Evolutionary conservation across 2,329 filamentous ascomycete species (phyloP).

Genomic region (Fusarium fujikuroi): DNA sequence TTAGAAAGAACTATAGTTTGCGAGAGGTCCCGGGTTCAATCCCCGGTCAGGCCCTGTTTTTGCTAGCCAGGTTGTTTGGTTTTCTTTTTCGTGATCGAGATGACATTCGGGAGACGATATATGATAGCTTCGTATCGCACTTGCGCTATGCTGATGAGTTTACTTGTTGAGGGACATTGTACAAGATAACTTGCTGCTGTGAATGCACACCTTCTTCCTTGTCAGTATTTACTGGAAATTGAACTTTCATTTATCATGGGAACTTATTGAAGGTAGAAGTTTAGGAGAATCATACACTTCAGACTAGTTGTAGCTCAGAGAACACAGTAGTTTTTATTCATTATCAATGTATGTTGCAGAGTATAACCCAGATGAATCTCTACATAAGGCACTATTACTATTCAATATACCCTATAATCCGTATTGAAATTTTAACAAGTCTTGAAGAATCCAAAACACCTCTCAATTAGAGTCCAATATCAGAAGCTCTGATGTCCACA

Average conservation of each 20-base stretch:
- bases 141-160: no score
- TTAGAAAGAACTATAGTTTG: slow-evolving; percentile 39
- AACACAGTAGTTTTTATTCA: background rate
- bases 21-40: slow-evolving; percentile 61
- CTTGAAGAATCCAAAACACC: no score
- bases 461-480: slow-evolving; percentile 6
- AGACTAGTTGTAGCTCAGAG: background rate
- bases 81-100: background rate
- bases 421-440: no score
- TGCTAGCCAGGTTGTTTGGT: background rate
- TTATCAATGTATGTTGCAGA: background rate
- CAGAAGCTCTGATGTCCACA: slow-evolving; percentile 31
- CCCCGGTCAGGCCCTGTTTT: slow-evolving; percentile 55
- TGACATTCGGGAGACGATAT: accelerated
- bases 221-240: background rate
- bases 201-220: background rate
- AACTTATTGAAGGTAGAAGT: no score
- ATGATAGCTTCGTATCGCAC: no score
- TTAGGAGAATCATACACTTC: no score
- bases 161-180: no score
- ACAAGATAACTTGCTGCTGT: background rate
- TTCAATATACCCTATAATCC: background rate
- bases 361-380: no score
- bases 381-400: background rate
- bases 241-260: no score